Conservation (phyloP, 768 basidiomycete genomes). For the Suillus bovinus region DNA sequence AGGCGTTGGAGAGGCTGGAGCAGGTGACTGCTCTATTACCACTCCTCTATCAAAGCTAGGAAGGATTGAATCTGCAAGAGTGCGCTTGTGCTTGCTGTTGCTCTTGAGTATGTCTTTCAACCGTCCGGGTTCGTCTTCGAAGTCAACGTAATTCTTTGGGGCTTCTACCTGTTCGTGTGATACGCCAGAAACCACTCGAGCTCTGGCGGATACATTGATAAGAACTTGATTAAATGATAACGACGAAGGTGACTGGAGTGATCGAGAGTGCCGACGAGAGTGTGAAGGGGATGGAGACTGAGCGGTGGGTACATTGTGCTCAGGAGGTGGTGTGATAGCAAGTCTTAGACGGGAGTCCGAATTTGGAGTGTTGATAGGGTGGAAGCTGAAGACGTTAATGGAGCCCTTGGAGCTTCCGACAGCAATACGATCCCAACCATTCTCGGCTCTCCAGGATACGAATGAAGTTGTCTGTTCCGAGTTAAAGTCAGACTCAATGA, state of each 20-base stretch:
- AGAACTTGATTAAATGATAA: conserved; percentile 39
- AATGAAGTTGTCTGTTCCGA: background rate
- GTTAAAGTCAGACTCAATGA: conserved; percentile 25
- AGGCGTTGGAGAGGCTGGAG: conserved; percentile 15
- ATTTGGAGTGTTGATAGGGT: background rate
- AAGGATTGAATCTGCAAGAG: conserved; percentile 33
- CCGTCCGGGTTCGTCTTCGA: conserved; percentile 76
- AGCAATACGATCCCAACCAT: background rate
- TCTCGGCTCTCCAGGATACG: background rate
- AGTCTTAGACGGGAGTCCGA: conserved; percentile 4
- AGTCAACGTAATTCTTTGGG: conserved; percentile 77
- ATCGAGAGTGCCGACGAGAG: conserved; percentile 29
- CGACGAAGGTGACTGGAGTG: conserved; percentile 38
- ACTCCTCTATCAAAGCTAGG: conserved; percentile 31
- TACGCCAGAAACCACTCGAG: conserved; percentile 70
- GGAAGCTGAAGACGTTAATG: conserved; percentile 23
- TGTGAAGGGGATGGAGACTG: conserved; percentile 21
- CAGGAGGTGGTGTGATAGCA: conserved; percentile 9
- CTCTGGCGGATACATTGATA: conserved; percentile 55
- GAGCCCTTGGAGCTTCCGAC: conserved; percentile 26
- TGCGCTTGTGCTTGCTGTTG: conserved; percentile 33
- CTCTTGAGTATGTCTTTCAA: conserved; percentile 73
- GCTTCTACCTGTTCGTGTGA: conserved; percentile 73
- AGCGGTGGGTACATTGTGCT: conserved; percentile 7
- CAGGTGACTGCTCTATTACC: conserved; percentile 22